Percentiles rank a stretch among this genome's conserved stretches.
These are phyloP conservation scores for Brassica napus DNA, from an alignment of 345 rosid genomes.

Conservation along the genomic window DNA sequence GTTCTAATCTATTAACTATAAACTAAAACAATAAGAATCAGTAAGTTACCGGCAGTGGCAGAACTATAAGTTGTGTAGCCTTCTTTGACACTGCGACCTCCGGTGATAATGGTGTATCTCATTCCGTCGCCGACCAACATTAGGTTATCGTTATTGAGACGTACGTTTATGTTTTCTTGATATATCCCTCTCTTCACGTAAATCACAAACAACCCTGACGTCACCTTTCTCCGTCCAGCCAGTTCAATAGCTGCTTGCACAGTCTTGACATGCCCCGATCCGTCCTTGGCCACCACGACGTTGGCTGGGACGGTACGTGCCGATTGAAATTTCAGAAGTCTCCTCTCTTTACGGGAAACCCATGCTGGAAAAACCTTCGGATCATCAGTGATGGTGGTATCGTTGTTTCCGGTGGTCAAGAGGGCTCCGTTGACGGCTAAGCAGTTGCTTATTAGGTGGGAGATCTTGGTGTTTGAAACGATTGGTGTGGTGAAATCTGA, in stretches of 20 bases:
- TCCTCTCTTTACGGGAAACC: slow-evolving; percentile 47
- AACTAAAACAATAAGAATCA: not conserved
- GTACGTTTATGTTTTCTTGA: slow-evolving; percentile 70
- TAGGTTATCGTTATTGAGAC: slow-evolving; percentile 51
- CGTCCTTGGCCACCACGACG: slow-evolving; percentile 65
- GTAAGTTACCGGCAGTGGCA: slow-evolving; percentile 72
- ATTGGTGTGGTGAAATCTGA: slow-evolving; percentile 52
- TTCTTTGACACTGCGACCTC: slow-evolving; percentile 59
- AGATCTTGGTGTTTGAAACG: slow-evolving; percentile 46
- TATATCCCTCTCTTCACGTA: slow-evolving; percentile 79
- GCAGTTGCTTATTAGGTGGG: slow-evolving; percentile 57
- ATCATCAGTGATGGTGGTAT: not conserved
- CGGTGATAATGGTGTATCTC: slow-evolving; percentile 61
- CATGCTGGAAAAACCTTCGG: slow-evolving; percentile 45
- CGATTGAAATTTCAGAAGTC: slow-evolving; percentile 40
- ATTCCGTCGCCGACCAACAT: slow-evolving; percentile 80
- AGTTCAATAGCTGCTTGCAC: slow-evolving; percentile 63
- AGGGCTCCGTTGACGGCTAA: slow-evolving; percentile 59
- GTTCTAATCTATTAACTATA: not conserved
- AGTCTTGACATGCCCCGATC: slow-evolving; percentile 56
- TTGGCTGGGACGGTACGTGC: slow-evolving; percentile 37
- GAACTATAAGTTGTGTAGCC: slow-evolving; percentile 90
- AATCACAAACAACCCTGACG: slow-evolving; percentile 53
- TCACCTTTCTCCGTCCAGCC: slow-evolving; percentile 59
- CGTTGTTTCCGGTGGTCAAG: slow-evolving; percentile 29